These are phyloP conservation scores for Mycena filopes DNA, from an alignment of 768 basidiomycete genomes.

Conservation along the genomic window DNA sequence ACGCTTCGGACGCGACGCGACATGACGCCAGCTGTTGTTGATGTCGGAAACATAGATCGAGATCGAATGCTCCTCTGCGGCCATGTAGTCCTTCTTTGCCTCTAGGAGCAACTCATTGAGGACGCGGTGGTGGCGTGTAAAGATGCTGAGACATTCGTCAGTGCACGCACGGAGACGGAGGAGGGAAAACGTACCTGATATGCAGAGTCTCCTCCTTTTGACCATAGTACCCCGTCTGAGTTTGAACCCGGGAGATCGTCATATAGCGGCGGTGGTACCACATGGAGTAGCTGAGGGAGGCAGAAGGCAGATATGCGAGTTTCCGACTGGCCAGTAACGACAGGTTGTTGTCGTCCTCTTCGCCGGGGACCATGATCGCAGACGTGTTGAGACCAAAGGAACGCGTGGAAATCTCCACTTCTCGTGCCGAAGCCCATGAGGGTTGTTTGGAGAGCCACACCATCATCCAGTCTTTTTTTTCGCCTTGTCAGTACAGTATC, in stretches of 20 bases:
- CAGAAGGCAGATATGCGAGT: slow-evolving; percentile 57
- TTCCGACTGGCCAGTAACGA: slow-evolving; percentile 41
- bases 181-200: slow-evolving; percentile 50
- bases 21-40: slow-evolving; percentile 61
- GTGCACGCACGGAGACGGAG: not conserved
- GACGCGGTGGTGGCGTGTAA: slow-evolving; percentile 56
- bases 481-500: too few relatives aligned
- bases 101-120: slow-evolving; percentile 66
- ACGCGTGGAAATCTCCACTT: slow-evolving; percentile 61
- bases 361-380: slow-evolving; percentile 48
- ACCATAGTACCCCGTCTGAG: slow-evolving; percentile 46
- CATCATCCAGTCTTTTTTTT: slow-evolving; percentile 71
- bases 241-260: slow-evolving; percentile 48
- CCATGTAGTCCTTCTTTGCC: slow-evolving; percentile 61
- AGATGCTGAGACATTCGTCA: slow-evolving; percentile 53
- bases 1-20: slow-evolving; percentile 71
- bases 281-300: slow-evolving; percentile 50
- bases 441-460: slow-evolving; percentile 72
- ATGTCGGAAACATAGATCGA: slow-evolving; percentile 62
- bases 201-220: slow-evolving; percentile 51
- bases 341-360: slow-evolving; percentile 44
- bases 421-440: slow-evolving; percentile 64
- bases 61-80: slow-evolving; percentile 62
- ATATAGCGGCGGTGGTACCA: slow-evolving; percentile 63
- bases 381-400: slow-evolving; percentile 47